A percentile compares a stretch with the other conserved stretches of the same genome.
Conservation (phyloP, 129 eudicot species). For the Helianthus tuberosus region DNA sequence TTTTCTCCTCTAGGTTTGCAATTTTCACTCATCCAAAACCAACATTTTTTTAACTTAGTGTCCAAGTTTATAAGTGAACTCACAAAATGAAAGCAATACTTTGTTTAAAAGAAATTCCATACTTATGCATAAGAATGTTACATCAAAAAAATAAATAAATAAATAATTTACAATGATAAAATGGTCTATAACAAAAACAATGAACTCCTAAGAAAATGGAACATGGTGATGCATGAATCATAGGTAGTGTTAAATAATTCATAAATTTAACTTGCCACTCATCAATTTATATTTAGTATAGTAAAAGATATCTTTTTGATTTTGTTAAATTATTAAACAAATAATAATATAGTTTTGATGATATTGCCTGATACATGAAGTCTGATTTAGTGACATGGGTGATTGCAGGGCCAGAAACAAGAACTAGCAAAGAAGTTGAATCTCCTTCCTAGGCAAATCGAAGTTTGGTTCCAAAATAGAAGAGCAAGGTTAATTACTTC, state of each 20-base stretch:
- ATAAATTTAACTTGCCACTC: too few relatives aligned
- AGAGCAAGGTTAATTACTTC: conserved; percentile 53
- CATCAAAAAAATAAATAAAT: neutral
- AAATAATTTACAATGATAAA: neutral
- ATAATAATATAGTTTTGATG: neutral
- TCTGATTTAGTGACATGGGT: neutral
- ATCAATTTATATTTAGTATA: too few relatives aligned
- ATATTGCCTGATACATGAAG: conserved; percentile 2
- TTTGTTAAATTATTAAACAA: neutral
- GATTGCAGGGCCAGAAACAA: conserved; percentile 59
- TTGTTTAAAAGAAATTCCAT: too few relatives aligned
- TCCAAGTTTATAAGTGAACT: too few relatives aligned
- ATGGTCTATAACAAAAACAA: neutral
- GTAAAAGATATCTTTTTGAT: too few relatives aligned
- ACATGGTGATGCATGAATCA: neutral
- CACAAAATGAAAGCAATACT: too few relatives aligned
- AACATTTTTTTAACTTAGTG: too few relatives aligned
- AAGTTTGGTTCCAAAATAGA: conserved; percentile 80
- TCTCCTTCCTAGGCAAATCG: conserved; percentile 71
- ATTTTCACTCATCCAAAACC: too few relatives aligned
- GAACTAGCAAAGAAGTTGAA: conserved; percentile 58
- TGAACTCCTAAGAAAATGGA: too few relatives aligned
- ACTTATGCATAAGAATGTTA: too few relatives aligned
- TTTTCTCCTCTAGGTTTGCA: too few relatives aligned
- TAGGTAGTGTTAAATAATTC: neutral